Base-by-base conservation (phyloP, 805 yeast species). In the Saccharomyces paradoxus region DNA sequence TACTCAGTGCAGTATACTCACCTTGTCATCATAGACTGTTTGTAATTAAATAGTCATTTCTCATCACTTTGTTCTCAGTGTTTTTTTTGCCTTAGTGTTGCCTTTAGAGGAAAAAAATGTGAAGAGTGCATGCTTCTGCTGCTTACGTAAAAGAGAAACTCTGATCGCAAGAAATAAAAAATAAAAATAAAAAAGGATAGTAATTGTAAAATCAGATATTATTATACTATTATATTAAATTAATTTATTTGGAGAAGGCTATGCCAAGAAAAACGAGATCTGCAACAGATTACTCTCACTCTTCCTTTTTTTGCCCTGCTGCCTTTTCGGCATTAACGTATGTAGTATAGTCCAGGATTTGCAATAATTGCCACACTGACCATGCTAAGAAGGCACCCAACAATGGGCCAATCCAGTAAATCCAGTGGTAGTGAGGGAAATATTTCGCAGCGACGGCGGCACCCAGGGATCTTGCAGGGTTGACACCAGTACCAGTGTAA, bases 381-480 rank as follows among this genome's bases (percentile, higher is more conserved):
- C 78, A 81, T 17, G 95, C 84, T 61, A 88, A 68, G 54, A 78
- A 57, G 12, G 91, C 74, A 60, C 96, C 96, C 55, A 86, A 66
- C 53, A 83, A 63, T 57, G 96, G 96, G 53, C 96, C 96, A 55
- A 89, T 82, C 94, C 95, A 88, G 79, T 89, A 89, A 60, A 89
- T 88, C 96, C 95, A 89, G 78, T 83, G 89, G 75, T 89, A 89
- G 65, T 65, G 70, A 37, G 96, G 95, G 84, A 89, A 89, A 27
- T 81, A 76, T 55, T 70, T 76, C 54, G 80, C 79, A 57, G 90
- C 95, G 56, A 88, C 75, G 69, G 84, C 80, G 52, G 96, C 95
- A 66, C 96, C 96, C 55, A 89, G 80, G 32, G 88, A 76, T 77
- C 96, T 83, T 49, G 96, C 96, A 56, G 96, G 96, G 79, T 89